A percentile compares a stretch with the other conserved stretches of the same genome.
These are phyloP conservation scores for Euclidium syriacum DNA, from an alignment of 345 rosid genomes.

Conservation along the genomic window DNA sequence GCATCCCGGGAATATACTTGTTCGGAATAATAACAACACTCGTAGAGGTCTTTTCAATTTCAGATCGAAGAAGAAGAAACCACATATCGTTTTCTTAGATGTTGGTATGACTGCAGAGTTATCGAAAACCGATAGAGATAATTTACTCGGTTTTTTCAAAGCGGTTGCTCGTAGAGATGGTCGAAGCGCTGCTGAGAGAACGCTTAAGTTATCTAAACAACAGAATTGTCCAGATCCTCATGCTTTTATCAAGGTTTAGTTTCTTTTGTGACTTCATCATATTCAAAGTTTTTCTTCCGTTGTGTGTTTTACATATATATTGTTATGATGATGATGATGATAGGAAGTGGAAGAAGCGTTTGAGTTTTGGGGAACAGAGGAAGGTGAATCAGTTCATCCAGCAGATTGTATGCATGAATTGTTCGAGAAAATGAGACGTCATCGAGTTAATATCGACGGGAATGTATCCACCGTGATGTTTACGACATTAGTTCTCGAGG, in stretches of 20 bases:
- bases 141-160: constrained; percentile 82
- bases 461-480: constrained; percentile 94
- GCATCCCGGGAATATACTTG: constrained; percentile 99
- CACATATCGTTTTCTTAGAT: constrained; percentile 92
- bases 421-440: constrained; percentile 89
- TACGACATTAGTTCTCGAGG: constrained; percentile 98
- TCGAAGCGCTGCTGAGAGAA: constrained; percentile 75
- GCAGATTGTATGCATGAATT: constrained; percentile 95
- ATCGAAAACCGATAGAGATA: constrained; percentile 69
- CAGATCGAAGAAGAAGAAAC: constrained; percentile 91
- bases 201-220: constrained; percentile 74
- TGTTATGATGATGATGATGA: not conserved
- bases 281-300: not conserved
- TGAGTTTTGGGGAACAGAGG: constrained; percentile 88
- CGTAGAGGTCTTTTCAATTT: constrained; percentile 59
- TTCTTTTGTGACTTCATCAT: not conserved
- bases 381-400: constrained; percentile 83
- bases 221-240: constrained; percentile 89
- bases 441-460: constrained; percentile 83
- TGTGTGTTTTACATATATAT: not conserved
- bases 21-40: constrained; percentile 58
- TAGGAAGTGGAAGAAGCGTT: constrained; percentile 93
- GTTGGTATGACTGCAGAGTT: constrained; percentile 99
- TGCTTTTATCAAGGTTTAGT: constrained; percentile 61
- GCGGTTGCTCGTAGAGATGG: constrained; percentile 95